These are phyloP conservation scores for Wickerhamomyces ciferrii DNA, from an alignment of 805 yeast species.

Conservation along the genomic window DNA sequence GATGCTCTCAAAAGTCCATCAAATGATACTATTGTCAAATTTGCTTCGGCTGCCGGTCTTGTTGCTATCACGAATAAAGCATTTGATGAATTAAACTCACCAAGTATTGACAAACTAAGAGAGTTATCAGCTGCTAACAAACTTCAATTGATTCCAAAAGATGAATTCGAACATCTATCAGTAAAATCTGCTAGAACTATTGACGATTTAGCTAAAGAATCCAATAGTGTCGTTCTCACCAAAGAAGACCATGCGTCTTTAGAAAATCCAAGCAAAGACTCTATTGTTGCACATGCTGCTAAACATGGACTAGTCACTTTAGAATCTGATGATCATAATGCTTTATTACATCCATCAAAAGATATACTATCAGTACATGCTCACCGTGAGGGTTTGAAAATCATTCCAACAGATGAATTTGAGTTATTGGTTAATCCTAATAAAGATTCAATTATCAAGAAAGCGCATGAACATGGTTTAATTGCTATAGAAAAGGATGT, in stretches of 20 bases:
- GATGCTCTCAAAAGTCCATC: constrained; percentile 13
- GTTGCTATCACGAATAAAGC: constrained; percentile 3
- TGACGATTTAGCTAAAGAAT: constrained; percentile 9
- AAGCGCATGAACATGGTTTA: constrained; percentile 9
- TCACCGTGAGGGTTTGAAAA: constrained; percentile 9
- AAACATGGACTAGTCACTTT: constrained; percentile 6
- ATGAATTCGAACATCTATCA: neutral
- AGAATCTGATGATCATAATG: constrained; percentile 5
- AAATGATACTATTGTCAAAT: neutral
- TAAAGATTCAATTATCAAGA: constrained; percentile 1
- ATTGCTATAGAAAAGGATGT: constrained; percentile 11
- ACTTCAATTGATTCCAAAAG: constrained; percentile 4
- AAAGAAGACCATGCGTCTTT: constrained; percentile 1
- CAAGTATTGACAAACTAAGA: neutral
- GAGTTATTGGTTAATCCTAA: neutral
- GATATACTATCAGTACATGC: constrained; percentile 19
- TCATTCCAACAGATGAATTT: constrained; percentile 2
- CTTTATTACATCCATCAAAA: constrained; percentile 15
- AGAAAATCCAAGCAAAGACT: constrained; percentile 2
- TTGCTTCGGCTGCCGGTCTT: constrained; percentile 1
- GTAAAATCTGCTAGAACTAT: constrained; percentile 6
- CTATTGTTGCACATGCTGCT: constrained; percentile 5
- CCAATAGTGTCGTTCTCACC: constrained; percentile 2
- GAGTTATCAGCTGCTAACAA: neutral
- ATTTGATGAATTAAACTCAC: constrained; percentile 4